Percentiles rank a stretch among this genome's conserved stretches.
Evolutionary conservation across 2,329 filamentous ascomycete species (phyloP).

Genomic region (Spiromastix sp.): DNA sequence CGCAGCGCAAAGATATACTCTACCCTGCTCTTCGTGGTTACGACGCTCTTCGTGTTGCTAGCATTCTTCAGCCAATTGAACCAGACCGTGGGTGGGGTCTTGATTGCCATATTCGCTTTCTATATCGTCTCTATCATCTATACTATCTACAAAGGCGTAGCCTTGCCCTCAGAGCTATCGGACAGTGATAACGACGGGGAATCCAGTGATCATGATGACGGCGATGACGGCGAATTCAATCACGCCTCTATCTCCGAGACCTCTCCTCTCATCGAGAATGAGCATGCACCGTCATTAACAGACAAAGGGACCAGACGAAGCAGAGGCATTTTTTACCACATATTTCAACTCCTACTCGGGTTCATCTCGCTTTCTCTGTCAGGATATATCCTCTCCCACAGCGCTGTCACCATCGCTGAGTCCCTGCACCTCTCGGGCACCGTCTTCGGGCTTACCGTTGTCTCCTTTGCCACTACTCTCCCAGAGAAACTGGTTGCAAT

Average conservation of each 20-base stretch:
- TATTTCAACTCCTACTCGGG: constrained; percentile 34
- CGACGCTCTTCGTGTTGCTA: constrained; percentile 29
- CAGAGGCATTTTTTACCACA: constrained; percentile 26
- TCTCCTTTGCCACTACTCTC: constrained; percentile 44
- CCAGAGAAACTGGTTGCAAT: constrained; percentile 45
- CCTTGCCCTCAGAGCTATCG: constrained; percentile 32
- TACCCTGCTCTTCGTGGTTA: constrained; percentile 32
- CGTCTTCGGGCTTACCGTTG: constrained; percentile 38
- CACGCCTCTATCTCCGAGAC: constrained; percentile 8
- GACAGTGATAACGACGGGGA: constrained; percentile 34
- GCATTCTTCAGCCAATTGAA: constrained; percentile 25
- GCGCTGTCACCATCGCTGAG: constrained; percentile 31
- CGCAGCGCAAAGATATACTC: too few species aligned
- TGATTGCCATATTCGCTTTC: constrained; percentile 34
- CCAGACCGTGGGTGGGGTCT: constrained; percentile 25
- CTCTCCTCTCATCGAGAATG: constrained; percentile 11
- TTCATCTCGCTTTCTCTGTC: constrained; percentile 36
- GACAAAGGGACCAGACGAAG: constrained; percentile 2
- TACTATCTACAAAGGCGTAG: constrained; percentile 36
- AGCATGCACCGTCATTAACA: too few species aligned
- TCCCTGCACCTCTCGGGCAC: constrained; percentile 35
- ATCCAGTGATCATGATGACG: constrained; percentile 18
- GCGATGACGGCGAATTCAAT: too few species aligned
- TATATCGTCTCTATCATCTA: constrained; percentile 37
- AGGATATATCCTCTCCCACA: constrained; percentile 40